Conservation (phyloP, 2,329 filamentous ascomycete genomes). For the Pseudogymnoascus sp. region DNA sequence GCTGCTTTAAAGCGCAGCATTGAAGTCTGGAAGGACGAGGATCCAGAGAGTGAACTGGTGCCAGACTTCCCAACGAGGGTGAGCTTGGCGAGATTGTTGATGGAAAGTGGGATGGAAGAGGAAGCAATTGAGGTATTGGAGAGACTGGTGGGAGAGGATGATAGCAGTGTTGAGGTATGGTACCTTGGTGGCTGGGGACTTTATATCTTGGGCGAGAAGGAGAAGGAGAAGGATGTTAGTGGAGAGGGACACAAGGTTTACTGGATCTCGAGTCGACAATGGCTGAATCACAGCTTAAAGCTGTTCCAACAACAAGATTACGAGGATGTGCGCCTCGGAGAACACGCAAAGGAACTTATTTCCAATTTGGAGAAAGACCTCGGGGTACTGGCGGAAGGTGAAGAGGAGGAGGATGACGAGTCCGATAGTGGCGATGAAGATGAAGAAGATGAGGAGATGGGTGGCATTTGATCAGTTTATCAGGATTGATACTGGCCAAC, state of each 20-base stretch:
- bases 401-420: constrained; percentile 46
- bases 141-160: constrained; percentile 77
- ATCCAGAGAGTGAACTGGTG: constrained; percentile 61
- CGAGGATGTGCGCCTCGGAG: constrained; percentile 70
- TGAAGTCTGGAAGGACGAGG: constrained; percentile 73
- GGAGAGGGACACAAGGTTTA: constrained; percentile 40
- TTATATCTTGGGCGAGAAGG: constrained; percentile 68
- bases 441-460: constrained; percentile 47
- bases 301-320: constrained; percentile 77
- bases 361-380: constrained; percentile 56
- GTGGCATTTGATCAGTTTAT: background rate
- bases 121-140: constrained; percentile 82
- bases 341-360: constrained; percentile 68
- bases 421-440: constrained; percentile 39
- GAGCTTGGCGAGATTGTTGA: constrained; percentile 73
- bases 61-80: constrained; percentile 85
- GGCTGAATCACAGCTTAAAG: constrained; percentile 73
- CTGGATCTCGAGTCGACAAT: constrained; percentile 70
- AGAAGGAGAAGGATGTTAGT: constrained; percentile 41
- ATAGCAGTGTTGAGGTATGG: constrained; percentile 91
- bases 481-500: background rate
- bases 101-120: constrained; percentile 82
- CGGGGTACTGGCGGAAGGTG: constrained; percentile 52
- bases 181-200: constrained; percentile 94
- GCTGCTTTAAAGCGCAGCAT: constrained; percentile 73